Base-by-base conservation (phyloP, 441 rosid genomes). In the Flueggea neowawraea region DNA sequence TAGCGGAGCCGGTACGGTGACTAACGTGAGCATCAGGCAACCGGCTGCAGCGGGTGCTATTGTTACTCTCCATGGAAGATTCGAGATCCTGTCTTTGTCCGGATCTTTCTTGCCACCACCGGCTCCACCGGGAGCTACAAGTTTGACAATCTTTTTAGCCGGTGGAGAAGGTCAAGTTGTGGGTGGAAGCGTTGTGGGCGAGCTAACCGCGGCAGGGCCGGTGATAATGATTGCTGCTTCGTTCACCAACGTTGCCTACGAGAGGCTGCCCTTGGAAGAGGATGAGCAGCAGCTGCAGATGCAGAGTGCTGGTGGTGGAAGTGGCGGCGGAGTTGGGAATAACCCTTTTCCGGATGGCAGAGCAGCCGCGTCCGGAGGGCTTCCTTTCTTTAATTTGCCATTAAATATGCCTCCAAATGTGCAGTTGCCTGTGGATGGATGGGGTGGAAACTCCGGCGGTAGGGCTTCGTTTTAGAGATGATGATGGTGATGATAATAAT, bases 51-150 rank as follows among this genome's bases (percentile, higher is more conserved):
- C 84, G 0, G 96, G 94, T 55, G 80, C 96, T 10, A 65, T 93
- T 0, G 87, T 90, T 16, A 88, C 87, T 8, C 82, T 93, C 13
- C 94, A 86, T 4, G 98, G 98, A 2, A 85, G 90, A 58, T 93
- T 93, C 53, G 98, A 93, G 80, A 93, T 93, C 69, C 73, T 93
- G 54, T 93, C 98, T 8, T 78, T 93, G 17, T 77, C 97, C 0
- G 98, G 98, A 11, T 90, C 98, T 15, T 93, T 93, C 73, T 68
- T 93, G 54, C 98, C 98, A 0, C 97, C 97, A 10, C 98, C 98
- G 6, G 98, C 98, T 36, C 98, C 98, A 2, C 98, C 98, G 0
- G 97, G 97, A 1, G 98, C 98, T 7, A 92, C 98, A 1, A 92
- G 98, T 57, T 60, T 92, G 67, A 90, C 98, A 0, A 82, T 90